Percentiles rank a stretch among this genome's conserved stretches.
Conservation (phyloP, 2,329 filamentous ascomycete species). For the Fusarium foetens region DNA sequence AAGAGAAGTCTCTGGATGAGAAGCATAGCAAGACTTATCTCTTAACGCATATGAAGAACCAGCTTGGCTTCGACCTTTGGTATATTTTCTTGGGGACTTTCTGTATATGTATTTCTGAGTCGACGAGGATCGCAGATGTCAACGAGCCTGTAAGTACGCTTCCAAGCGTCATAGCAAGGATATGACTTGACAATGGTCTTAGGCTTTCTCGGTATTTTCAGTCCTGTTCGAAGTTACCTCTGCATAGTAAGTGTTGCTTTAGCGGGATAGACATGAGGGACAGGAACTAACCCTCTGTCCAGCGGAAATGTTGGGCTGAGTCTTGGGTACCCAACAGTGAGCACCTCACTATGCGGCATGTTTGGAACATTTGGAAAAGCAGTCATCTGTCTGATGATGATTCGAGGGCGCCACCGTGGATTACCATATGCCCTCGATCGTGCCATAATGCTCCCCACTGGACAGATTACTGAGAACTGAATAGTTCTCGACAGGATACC, state of each 20-base stretch:
- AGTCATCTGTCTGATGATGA: constrained; percentile 50
- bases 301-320: constrained; percentile 50
- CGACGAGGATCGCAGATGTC: constrained; percentile 29
- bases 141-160: constrained; percentile 33
- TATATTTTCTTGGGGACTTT: constrained; percentile 53
- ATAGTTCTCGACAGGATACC: too few species aligned
- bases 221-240: constrained; percentile 48
- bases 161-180: accelerated
- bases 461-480: neutral
- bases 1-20: constrained; percentile 36
- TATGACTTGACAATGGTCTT: accelerated
- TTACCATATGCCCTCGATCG: constrained; percentile 48
- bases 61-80: constrained; percentile 54
- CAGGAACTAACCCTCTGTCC: too few species aligned
- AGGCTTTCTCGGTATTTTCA: constrained; percentile 46
- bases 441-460: constrained; percentile 44
- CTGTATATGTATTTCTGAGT: constrained; percentile 47
- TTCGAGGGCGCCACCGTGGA: constrained; percentile 49
- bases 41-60: constrained; percentile 49
- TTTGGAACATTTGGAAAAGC: constrained; percentile 48
- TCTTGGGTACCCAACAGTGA: constrained; percentile 45
- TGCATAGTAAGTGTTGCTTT: constrained; percentile 41
- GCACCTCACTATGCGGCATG: constrained; percentile 42
- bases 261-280: accelerated
- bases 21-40: constrained; percentile 43